phyloP scores from a whole-genome alignment of 2,329 filamentous ascomycete species.

The Apiospora sp. region DNA sequence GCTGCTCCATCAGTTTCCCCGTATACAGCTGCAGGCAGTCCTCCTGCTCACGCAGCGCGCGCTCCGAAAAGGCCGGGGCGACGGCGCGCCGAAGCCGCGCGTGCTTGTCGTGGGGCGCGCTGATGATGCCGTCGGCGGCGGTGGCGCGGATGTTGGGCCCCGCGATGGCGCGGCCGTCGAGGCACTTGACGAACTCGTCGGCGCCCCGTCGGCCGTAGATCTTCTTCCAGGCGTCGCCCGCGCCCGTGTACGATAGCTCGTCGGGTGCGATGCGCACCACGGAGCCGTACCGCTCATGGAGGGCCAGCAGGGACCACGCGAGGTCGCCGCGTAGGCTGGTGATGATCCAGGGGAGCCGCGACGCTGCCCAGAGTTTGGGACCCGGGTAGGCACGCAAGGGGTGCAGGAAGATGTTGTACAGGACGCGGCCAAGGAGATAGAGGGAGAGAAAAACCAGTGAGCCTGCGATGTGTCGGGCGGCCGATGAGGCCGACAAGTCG shows the following conservation, averaged over 20 bases:
- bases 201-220: constrained; percentile 48
- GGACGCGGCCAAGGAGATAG: not conserved
- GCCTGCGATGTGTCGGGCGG: not conserved
- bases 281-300: constrained; percentile 26
- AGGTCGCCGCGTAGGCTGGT: not conserved
- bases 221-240: constrained; percentile 49
- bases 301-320: constrained; percentile 4
- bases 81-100: constrained; percentile 27
- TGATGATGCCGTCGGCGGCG: constrained; percentile 40
- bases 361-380: constrained; percentile 23
- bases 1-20: constrained; percentile 30
- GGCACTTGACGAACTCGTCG: constrained; percentile 35
- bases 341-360: constrained; percentile 27
- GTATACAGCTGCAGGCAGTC: constrained; percentile 33
- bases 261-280: constrained; percentile 28
- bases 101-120: constrained; percentile 35
- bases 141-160: not conserved
- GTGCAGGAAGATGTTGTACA: constrained; percentile 28
- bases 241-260: constrained; percentile 45
- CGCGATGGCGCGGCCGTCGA: constrained; percentile 26
- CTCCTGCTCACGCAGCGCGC: constrained; percentile 34
- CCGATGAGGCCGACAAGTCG: not conserved
- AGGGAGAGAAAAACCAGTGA: not conserved
- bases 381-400: constrained; percentile 26
- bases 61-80: constrained; percentile 34